These are phyloP conservation scores for Colletotrichum endophyticum DNA, from an alignment of 2,329 filamentous ascomycete species.

Conservation along the genomic window DNA sequence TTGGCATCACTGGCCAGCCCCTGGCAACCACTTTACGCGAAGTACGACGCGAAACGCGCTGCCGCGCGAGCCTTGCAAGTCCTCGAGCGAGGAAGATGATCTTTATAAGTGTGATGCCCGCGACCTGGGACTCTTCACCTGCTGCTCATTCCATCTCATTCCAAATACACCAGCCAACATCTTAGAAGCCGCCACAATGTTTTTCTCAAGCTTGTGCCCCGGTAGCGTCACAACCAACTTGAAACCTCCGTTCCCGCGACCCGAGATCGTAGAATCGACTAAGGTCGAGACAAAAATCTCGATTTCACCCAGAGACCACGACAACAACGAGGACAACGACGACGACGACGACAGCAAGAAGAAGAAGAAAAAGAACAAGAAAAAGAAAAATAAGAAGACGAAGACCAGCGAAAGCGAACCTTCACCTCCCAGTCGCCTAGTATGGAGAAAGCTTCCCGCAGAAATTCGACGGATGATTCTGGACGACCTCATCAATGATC, in stretches of 20 bases:
- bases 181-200: neutral
- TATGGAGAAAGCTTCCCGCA: neutral
- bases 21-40: neutral
- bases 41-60: neutral
- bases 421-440: neutral
- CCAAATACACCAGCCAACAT: neutral
- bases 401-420: neutral
- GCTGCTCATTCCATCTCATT: neutral
- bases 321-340: neutral
- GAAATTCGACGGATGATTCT: neutral
- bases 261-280: neutral
- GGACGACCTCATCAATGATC: neutral
- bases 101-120: neutral
- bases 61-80: neutral
- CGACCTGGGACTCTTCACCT: rapidly evolving
- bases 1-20: neutral
- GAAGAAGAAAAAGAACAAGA: neutral
- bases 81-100: neutral
- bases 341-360: neutral
- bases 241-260: neutral
- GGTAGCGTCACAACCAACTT: neutral
- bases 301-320: neutral
- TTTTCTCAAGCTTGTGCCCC: neutral
- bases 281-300: neutral
- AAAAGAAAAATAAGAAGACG: neutral